Evolutionary conservation across 2,329 filamentous ascomycete species (phyloP).

Genomic region (Neopestalotiopsis clavispora): DNA sequence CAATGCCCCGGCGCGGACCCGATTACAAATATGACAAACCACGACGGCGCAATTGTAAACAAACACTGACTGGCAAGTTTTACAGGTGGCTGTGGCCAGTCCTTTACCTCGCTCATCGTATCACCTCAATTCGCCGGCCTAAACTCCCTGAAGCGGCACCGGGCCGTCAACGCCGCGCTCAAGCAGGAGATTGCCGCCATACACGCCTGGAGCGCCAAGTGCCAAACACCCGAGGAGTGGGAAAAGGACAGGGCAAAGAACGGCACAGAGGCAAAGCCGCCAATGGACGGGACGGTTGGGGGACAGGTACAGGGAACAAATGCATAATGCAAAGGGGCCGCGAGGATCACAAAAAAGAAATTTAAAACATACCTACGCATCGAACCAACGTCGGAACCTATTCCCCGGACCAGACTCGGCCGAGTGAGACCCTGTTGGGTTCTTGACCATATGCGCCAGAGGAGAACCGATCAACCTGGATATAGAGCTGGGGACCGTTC

Average conservation of each 20-base stretch:
- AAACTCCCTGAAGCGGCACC: constrained; percentile 81
- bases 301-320: constrained; percentile 43
- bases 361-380: not conserved
- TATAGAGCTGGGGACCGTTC: too few species aligned
- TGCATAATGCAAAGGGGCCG: not conserved
- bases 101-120: constrained; percentile 64
- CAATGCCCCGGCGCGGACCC: not conserved
- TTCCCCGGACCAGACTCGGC: not conserved
- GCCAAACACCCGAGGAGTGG: constrained; percentile 90
- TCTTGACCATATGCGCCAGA: too few species aligned
- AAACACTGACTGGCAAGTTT: not conserved
- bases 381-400: not conserved
- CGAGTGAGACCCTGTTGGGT: too few species aligned
- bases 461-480: too few species aligned
- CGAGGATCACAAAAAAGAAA: not conserved
- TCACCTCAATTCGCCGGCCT: constrained; percentile 73
- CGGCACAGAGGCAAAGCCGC: constrained; percentile 35
- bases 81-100: constrained; percentile 64
- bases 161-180: constrained; percentile 81
- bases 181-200: constrained; percentile 89
- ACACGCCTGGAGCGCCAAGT: constrained; percentile 94
- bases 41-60: not conserved
- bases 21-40: not conserved
- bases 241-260: constrained; percentile 60
- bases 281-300: constrained; percentile 48